Conservation (phyloP, 208 protist genomes). For the Crithidia thermophila region DNA sequence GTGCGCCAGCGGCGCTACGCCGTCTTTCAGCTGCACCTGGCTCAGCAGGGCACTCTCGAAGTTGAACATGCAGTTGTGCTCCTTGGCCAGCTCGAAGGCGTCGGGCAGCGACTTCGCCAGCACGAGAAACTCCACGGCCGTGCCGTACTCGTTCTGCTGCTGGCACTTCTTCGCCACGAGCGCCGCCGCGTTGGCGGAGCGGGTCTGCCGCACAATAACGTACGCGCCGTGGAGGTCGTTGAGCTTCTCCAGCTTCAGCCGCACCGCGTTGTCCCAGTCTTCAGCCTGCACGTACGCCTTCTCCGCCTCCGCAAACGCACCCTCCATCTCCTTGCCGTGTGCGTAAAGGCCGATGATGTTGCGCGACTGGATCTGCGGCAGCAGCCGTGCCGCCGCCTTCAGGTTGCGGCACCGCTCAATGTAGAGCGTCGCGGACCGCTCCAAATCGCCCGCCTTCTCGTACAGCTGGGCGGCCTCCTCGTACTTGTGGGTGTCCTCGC, state of each 20-base stretch:
- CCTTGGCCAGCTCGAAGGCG: conserved; percentile 94
- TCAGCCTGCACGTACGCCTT: conserved; percentile 93
- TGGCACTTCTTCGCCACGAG: conserved; percentile 94
- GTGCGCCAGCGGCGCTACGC: conserved; percentile 67
- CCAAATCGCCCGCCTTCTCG: conserved; percentile 90
- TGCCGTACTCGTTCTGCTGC: conserved; percentile 77
- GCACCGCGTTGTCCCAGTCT: conserved; percentile 96
- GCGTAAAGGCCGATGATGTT: conserved; percentile 95
- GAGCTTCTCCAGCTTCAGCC: conserved; percentile 94
- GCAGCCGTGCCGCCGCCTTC: conserved; percentile 82
- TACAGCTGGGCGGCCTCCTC: conserved; percentile 96
- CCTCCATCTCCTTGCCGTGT: conserved; percentile 88
- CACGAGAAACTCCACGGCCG: conserved; percentile 97
- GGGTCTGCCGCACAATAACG: conserved; percentile 93
- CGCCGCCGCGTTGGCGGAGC: conserved; percentile 90
- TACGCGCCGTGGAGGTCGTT: conserved; percentile 96
- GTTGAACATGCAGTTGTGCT: conserved; percentile 85
- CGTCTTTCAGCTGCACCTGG: conserved; percentile 86
- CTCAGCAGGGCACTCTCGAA: conserved; percentile 81
- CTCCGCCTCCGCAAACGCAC: conserved; percentile 92
- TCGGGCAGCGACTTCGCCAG: conserved; percentile 92
- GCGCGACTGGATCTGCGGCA: conserved; percentile 91
- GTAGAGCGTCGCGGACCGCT: conserved; percentile 94
- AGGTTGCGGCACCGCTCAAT: conserved; percentile 94
- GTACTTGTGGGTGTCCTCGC: conserved; percentile 92